Evolutionary conservation across 2,329 filamentous ascomycete genomes (phyloP).

Genomic region (Xylaria sp.): DNA sequence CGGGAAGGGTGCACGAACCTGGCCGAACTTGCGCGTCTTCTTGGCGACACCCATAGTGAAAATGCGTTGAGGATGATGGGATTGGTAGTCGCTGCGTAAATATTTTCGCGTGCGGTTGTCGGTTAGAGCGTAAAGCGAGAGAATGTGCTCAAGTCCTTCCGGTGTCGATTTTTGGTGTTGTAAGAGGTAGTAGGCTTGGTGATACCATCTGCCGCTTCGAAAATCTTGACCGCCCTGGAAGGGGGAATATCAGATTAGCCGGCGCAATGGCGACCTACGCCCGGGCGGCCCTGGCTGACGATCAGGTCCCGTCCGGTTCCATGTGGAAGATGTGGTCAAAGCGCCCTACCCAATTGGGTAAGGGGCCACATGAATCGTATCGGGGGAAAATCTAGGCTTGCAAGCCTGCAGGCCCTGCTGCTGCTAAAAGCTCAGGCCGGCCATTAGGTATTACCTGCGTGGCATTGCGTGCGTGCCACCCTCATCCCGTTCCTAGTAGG

Average conservation of each 20-base stretch:
- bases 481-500: no score
- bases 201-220: conserved; percentile 23
- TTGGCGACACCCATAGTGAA: conserved; percentile 80
- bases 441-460: no score
- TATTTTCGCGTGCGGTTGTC: not conserved
- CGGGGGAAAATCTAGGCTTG: no score
- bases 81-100: not conserved
- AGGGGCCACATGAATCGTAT: no score
- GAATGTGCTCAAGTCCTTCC: not conserved
- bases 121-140: no score
- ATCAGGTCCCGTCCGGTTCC: no score
- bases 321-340: conserved; percentile 10
- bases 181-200: not conserved
- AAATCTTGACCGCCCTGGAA: conserved; percentile 33
- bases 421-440: no score
- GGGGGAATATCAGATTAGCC: conserved; percentile 26
- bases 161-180: not conserved
- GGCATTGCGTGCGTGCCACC: no score
- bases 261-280: not conserved
- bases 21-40: conserved; percentile 88
- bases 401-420: no score
- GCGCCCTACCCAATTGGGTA: no score
- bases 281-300: no score
- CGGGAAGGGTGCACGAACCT: conserved; percentile 46
- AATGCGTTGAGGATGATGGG: not conserved